Conservation (phyloP, 169 alveolate genomes). For the Eimeria acervulina region DNA sequence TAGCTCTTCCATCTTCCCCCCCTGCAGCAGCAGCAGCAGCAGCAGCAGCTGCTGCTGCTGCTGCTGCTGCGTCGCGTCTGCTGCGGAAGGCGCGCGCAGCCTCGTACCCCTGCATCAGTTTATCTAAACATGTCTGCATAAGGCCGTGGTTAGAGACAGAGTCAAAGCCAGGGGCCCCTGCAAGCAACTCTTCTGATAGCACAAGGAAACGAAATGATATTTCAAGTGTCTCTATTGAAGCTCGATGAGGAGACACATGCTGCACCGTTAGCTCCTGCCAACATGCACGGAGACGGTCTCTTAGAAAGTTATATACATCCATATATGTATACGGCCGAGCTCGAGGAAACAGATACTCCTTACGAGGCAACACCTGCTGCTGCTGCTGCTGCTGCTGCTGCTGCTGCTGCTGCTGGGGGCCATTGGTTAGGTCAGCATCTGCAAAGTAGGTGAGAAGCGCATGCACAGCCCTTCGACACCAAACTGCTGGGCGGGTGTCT, state of each 20-base stretch:
- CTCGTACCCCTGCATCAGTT: constrained; percentile 91
- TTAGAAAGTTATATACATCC: constrained; percentile 91
- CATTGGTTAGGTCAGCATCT: constrained; percentile 89
- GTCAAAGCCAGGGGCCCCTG: constrained; percentile 88
- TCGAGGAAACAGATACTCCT: constrained; percentile 84
- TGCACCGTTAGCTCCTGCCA: constrained; percentile 94
- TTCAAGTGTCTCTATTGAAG: constrained; percentile 91
- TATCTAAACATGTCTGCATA: constrained; percentile 90
- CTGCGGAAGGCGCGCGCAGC: constrained; percentile 86
- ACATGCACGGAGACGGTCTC: constrained; percentile 92
- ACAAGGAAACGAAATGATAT: constrained; percentile 90
- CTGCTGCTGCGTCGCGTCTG: constrained; percentile 15
- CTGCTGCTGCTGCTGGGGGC: constrained; percentile 46
- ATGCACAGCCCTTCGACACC: constrained; percentile 92
- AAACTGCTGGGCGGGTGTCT: constrained; percentile 89
- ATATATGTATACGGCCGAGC: constrained; percentile 86
- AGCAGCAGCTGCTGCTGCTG: constrained; percentile 28
- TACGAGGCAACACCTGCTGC: background rate
- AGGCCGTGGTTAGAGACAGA: constrained; percentile 89
- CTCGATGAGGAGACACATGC: constrained; percentile 91
- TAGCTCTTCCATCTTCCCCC: background rate
- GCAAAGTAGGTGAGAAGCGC: constrained; percentile 88
- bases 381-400: constrained; percentile 65
- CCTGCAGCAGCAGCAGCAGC: constrained; percentile 13
- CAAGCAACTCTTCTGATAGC: constrained; percentile 88